Evolutionary conservation across 192 early-diverging fungal species (phyloP), one percentile per base, ranked within the genome.

Genomic region (Coemansia sp.): DNA sequence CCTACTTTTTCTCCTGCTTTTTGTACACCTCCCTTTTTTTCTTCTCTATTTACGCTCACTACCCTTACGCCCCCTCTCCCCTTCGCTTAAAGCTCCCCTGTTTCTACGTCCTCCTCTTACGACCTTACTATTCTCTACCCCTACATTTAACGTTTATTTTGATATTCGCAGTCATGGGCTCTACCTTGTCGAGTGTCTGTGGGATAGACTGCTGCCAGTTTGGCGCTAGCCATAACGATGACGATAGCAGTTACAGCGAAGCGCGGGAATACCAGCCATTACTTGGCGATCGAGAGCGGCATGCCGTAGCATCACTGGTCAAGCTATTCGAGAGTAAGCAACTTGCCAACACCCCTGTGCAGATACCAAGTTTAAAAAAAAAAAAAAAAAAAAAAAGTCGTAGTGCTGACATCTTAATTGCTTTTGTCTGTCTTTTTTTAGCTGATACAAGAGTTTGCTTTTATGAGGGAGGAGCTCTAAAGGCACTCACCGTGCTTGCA

Each of bases 381-480:
- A n/a, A n/a, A n/a, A n/a, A n/a, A n/a, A n/a, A n/a, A n/a, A n/a
- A n/a, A n/a, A n/a, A n/a, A n/a, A n/a, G n/a, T n/a, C n/a, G n/a
- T n/a, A n/a, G n/a, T n/a, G n/a, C n/a, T n/a, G n/a, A n/a, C n/a
- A n/a, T n/a, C n/a, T n/a, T n/a, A n/a, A n/a, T n/a, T n/a, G n/a
- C n/a, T n/a, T n/a, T n/a, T n/a, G n/a, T n/a, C n/a, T n/a, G n/a
- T n/a, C n/a, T n/a, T 28, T 9, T 20, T 42, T 46, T 51, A 51
- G 48, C 24, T 11, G 72, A 74, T 46, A 70, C 59, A 4, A 65
- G 72, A 2, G 66, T 80, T 62, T 65, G 64, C 66, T 92, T 95
- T 67, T 94, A 90, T 72, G 87, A 92, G 43, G 91, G 92, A 10
- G 88, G 88, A 21, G 86, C 91, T 23, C 79, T 93, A 18, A 83